Evolutionary conservation across 1,284 basidiomycete species (phyloP).

Genomic region (Moesziomyces parantarcticus): DNA sequence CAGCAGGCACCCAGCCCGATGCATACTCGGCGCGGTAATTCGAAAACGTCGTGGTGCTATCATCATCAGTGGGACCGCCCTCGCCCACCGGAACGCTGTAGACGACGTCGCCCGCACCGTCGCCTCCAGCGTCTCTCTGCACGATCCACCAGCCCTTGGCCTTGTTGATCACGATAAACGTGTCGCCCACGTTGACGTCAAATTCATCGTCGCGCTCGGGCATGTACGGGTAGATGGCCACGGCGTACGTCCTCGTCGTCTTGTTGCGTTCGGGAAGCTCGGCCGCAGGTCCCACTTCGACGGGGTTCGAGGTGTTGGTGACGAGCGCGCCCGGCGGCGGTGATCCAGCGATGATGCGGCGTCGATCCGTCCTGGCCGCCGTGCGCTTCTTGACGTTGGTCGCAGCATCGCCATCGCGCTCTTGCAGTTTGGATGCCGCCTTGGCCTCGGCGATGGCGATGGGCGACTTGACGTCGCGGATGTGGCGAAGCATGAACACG

Average conservation of each 20-base stretch:
- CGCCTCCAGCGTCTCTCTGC: slow-evolving; percentile 80
- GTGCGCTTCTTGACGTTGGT: slow-evolving; percentile 20
- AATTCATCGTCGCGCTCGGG: slow-evolving; percentile 98
- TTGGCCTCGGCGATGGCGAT: slow-evolving; percentile 69
- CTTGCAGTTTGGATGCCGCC: slow-evolving; percentile 47
- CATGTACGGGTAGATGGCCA: slow-evolving; percentile 93
- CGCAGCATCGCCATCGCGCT: slow-evolving; percentile 16
- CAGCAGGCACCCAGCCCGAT: slow-evolving; percentile 69
- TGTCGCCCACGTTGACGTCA: slow-evolving; percentile 82
- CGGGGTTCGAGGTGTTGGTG: slow-evolving; percentile 23
- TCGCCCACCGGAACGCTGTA: slow-evolving; percentile 78
- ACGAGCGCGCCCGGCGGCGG: slow-evolving; percentile 37
- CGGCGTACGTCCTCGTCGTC: slow-evolving; percentile 74
- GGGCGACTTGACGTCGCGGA: slow-evolving; percentile 94
- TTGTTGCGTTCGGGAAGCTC: slow-evolving; percentile 37
- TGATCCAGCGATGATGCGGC: slow-evolving; percentile 27
- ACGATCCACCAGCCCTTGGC: slow-evolving; percentile 99
- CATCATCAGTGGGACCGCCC: slow-evolving; percentile 32
- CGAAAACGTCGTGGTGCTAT: slow-evolving; percentile 10
- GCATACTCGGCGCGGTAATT: slow-evolving; percentile 47
- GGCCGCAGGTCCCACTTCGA: slow-evolving; percentile 53
- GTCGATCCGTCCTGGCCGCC: slow-evolving; percentile 30
- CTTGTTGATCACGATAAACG: slow-evolving; percentile 89
- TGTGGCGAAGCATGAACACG: slow-evolving; percentile 98
- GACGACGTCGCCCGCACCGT: slow-evolving; percentile 82